Base-by-base conservation (phyloP, 2,329 filamentous ascomycete species). In the Calonectria leucothoes region DNA sequence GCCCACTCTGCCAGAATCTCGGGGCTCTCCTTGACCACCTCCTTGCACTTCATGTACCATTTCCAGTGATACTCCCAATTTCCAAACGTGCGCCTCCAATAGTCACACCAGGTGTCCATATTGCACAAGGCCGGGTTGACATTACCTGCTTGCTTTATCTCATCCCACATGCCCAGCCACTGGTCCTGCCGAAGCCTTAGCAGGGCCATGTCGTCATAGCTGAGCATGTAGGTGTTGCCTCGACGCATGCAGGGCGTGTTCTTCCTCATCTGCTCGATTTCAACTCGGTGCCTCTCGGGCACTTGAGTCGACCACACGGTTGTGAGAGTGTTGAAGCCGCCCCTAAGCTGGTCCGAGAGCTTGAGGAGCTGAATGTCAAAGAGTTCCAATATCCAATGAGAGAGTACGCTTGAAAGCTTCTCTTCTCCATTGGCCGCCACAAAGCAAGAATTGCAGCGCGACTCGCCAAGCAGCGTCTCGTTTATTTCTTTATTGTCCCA, bases 1-100 rank as follows among this genome's bases (percentile, higher is more conserved):
- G 75, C 71, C 75, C 75, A 76, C 1, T 75, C 69, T 17, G 31
- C 67, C n/a, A 76, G 15, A 15, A 37, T 17, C 5, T 68, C 74
- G 2, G 71, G 66, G 20, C 65, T 70, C 48, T 72, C 27, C 20
- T 68, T 42, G 17, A 75, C 23, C 65, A 74, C 75, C 0, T 31
- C 23, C 25, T 29, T 66, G 17, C 66, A 71, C 2, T 8, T 52
- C 57, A 48, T 70, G 14, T 72, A 31, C 74, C 71, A 75, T 3
- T 14, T 69, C 75, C 74, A 74, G 25, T 72, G 64, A 14, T 23
- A 45, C 33, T 74, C 71, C n/a, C 6, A 20, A 0, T 64, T n/a
- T 1, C 51, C 49, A 45, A 61, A 75, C 4, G 4, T 4, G 12
- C 37, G 6, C 4, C 29, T 23, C 69, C 35, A 66, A n/a, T 11